Percentiles rank a stretch among this genome's conserved stretches.
Conservation (phyloP, 2,329 filamentous ascomycete genomes). For the Gaeumannomyces tritici region DNA sequence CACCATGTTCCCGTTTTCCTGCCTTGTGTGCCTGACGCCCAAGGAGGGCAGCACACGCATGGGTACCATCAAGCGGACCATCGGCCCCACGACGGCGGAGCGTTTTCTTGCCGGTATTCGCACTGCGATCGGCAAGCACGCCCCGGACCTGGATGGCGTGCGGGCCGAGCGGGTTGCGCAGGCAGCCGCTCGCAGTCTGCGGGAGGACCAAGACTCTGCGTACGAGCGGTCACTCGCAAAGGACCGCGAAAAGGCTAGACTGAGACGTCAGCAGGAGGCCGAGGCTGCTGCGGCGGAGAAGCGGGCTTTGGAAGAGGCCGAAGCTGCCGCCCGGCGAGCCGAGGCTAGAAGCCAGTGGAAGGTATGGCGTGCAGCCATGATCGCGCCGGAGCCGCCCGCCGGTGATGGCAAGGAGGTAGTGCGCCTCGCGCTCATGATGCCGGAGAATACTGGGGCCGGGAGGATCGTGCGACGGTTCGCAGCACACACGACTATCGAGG, state of each 20-base stretch:
- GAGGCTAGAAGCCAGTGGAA: slow-evolving; percentile 58
- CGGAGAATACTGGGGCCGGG: slow-evolving; percentile 50
- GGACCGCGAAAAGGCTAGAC: slow-evolving; percentile 74
- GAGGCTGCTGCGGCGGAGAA: slow-evolving; percentile 58
- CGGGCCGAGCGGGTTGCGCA: slow-evolving; percentile 72
- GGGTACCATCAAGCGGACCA: slow-evolving; percentile 75
- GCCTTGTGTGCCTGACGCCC: slow-evolving; percentile 78
- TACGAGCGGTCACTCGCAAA: slow-evolving; percentile 87
- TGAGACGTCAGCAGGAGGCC: slow-evolving; percentile 66
- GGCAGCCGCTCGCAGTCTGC: slow-evolving; percentile 67
- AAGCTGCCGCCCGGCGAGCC: slow-evolving; percentile 43
- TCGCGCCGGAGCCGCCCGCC: slow-evolving; percentile 54
- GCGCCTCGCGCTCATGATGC: slow-evolving; percentile 59
- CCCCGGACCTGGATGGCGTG: slow-evolving; percentile 63
- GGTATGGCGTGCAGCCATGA: slow-evolving; percentile 61
- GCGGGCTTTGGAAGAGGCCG: slow-evolving; percentile 48
- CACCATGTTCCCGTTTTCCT: slow-evolving; percentile 87
- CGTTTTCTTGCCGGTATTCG: slow-evolving; percentile 71
- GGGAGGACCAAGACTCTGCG: slow-evolving; percentile 84
- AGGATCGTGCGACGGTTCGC: slow-evolving; percentile 64
- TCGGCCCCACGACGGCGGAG: slow-evolving; percentile 58
- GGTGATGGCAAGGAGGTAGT: slow-evolving; percentile 56
- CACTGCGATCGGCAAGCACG: slow-evolving; percentile 63
- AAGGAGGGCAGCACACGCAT: slow-evolving; percentile 79
- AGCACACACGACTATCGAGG: slow-evolving; percentile 63